Conservation (phyloP, 2,329 filamentous ascomycete species). For the Clarireedia monteithiana region DNA sequence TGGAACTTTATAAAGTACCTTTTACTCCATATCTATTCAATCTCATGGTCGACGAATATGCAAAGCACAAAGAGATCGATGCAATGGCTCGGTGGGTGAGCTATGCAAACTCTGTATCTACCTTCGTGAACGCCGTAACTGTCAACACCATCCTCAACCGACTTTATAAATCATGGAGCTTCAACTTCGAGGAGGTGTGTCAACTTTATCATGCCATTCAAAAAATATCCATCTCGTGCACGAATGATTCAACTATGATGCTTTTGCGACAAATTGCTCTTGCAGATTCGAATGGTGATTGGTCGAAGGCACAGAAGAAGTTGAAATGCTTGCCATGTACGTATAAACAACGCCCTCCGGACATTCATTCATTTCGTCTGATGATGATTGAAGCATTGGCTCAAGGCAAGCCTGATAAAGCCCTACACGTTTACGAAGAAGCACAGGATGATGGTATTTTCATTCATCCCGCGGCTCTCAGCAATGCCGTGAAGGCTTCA, state of each 20-base stretch:
- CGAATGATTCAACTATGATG: constrained; percentile 16
- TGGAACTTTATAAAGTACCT: constrained; percentile 17
- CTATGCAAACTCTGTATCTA: constrained; percentile 15
- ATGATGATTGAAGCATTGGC: constrained; percentile 18
- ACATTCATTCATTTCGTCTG: constrained; percentile 10
- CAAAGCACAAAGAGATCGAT: constrained; percentile 21
- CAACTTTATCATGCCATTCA: constrained; percentile 16
- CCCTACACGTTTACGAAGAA: constrained; percentile 21
- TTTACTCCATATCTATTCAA: constrained; percentile 18
- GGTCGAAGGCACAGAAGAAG: background rate
- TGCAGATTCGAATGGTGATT: constrained; percentile 1
- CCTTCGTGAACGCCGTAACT: constrained; percentile 18
- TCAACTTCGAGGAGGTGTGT: constrained; percentile 19
- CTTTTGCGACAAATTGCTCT: constrained; percentile 18
- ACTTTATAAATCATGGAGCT: constrained; percentile 19
- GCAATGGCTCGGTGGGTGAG: constrained; percentile 25
- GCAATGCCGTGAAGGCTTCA: constrained; percentile 22
- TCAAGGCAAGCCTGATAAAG: constrained; percentile 12
- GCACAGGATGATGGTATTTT: constrained; percentile 11
- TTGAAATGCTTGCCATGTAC: background rate
- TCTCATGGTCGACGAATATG: constrained; percentile 25
- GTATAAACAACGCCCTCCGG: background rate
- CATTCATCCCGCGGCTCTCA: constrained; percentile 10
- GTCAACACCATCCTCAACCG: constrained; percentile 25
- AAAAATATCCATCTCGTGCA: background rate